These are phyloP conservation scores for Aechmea fasciata DNA, from an alignment of 176 grass and related monocot species.

Conservation along the genomic window DNA sequence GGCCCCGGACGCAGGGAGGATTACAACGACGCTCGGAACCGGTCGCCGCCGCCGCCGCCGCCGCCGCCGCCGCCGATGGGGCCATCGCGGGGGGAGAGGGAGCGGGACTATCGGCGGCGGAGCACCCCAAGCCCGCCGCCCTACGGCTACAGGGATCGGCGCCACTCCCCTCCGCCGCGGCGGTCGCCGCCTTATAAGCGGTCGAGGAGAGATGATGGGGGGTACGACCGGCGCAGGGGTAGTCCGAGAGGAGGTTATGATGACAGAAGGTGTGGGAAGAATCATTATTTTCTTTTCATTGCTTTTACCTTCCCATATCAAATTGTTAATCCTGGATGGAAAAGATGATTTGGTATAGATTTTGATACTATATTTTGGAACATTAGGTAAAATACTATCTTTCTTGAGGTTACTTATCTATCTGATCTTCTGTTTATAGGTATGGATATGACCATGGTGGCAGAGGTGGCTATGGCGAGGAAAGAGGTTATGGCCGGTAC, in stretches of 20 bases:
- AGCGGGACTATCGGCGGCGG: slow-evolving; percentile 39
- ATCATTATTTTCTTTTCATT: background rate
- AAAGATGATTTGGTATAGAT: background rate
- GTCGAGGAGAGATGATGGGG: slow-evolving; percentile 62
- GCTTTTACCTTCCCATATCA: background rate
- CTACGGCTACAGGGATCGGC: slow-evolving; percentile 42
- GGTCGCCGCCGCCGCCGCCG: slow-evolving; percentile 33
- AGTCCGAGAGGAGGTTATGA: slow-evolving; percentile 53
- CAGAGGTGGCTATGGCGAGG: slow-evolving; percentile 65
- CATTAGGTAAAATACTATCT: no score
- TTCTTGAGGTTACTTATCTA: no score
- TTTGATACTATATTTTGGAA: no score
- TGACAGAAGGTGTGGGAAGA: slow-evolving; percentile 23
- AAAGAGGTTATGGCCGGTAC: slow-evolving; percentile 57
- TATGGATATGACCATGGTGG: slow-evolving; percentile 67
- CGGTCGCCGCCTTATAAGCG: slow-evolving; percentile 71
- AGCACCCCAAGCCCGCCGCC: slow-evolving; percentile 43
- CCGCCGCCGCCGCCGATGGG: slow-evolving; percentile 35
- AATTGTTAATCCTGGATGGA: background rate
- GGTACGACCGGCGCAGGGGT: slow-evolving; percentile 75
- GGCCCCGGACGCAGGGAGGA: slow-evolving; percentile 2
- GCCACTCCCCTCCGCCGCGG: slow-evolving; percentile 59
- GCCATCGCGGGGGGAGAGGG: slow-evolving; percentile 47
- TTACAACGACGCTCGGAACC: slow-evolving; percentile 5
- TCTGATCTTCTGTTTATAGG: slow-evolving; percentile 29